phyloP scores from a whole-genome alignment of 306 rosid genomes.

The Begonia peltatifolia region DNA sequence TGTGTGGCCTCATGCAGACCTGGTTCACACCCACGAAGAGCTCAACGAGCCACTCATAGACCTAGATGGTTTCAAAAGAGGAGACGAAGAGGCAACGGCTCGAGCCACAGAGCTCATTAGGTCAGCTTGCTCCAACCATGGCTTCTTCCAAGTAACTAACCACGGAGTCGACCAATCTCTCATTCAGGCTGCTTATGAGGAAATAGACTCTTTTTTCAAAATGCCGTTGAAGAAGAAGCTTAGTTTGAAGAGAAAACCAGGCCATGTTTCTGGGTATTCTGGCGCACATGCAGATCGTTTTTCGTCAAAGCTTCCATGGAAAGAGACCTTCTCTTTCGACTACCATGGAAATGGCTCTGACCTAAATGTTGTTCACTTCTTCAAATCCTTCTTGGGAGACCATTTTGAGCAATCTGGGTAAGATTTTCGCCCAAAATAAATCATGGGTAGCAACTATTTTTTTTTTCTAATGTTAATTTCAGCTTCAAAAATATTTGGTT shows the following conservation, averaged over 20 bases:
- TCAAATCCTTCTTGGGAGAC: slow-evolving; percentile 37
- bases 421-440: background rate
- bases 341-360: background rate
- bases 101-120: slow-evolving; percentile 27
- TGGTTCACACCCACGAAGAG: slow-evolving; percentile 16
- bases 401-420: slow-evolving; percentile 45
- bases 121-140: slow-evolving; percentile 41
- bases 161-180: slow-evolving; percentile 38
- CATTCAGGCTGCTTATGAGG: slow-evolving; percentile 25
- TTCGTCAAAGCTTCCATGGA: slow-evolving; percentile 49
- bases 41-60: slow-evolving; percentile 38
- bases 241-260: slow-evolving; percentile 9
- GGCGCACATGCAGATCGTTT: slow-evolving; percentile 48
- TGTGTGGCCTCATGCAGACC: slow-evolving; percentile 31
- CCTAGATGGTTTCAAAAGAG: slow-evolving; percentile 17
- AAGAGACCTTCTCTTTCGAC: slow-evolving; percentile 37
- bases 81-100: slow-evolving; percentile 20
- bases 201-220: slow-evolving; percentile 24
- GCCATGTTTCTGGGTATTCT: slow-evolving; percentile 29
- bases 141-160: slow-evolving; percentile 51
- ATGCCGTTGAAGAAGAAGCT: slow-evolving; percentile 35
- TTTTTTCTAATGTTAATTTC: too few relatives aligned
- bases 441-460: too few relatives aligned
- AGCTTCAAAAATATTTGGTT: too few relatives aligned
- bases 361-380: slow-evolving; percentile 29